Evolutionary conservation across 768 basidiomycete species (phyloP).

Genomic region (Hydnomerulius pinastri): DNA sequence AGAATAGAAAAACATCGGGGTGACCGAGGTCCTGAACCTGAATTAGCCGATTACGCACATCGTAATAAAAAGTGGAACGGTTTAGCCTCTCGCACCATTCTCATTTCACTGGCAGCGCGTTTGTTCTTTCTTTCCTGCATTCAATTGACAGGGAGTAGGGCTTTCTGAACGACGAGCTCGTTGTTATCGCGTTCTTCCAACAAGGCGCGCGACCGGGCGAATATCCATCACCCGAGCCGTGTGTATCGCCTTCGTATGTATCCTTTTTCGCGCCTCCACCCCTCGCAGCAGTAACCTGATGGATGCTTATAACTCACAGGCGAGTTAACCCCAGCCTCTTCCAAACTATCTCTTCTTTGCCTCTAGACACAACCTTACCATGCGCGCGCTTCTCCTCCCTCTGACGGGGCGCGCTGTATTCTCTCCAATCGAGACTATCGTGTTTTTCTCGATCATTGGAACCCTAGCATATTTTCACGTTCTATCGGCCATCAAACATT

Average conservation of each 20-base stretch:
- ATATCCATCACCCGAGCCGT: neutral
- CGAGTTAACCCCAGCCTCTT: neutral
- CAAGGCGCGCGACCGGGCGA: neutral
- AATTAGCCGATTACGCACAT: conserved; percentile 22
- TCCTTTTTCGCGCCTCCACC: neutral
- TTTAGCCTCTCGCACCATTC: conserved; percentile 10
- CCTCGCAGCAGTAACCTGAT: neutral
- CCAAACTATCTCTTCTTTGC: neutral
- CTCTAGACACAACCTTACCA: conserved; percentile 18
- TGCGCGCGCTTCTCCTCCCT: conserved; percentile 66
- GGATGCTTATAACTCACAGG: neutral
- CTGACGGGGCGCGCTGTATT: conserved; percentile 73
- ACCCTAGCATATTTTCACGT: conserved; percentile 96
- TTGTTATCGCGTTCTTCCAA: neutral
- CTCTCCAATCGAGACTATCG: conserved; percentile 87
- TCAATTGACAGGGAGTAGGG: neutral
- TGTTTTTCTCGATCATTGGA: conserved; percentile 83
- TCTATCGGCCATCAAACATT: conserved; percentile 87
- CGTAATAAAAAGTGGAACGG: conserved; percentile 32
- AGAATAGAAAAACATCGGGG: too few relatives aligned
- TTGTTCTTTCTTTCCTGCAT: neutral
- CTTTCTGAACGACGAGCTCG: conserved; percentile 1
- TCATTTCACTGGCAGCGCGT: neutral
- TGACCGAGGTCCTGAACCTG: conserved; percentile 27
- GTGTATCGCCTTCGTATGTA: neutral